Conservation (phyloP, 805 yeast species). For the Metschnikowia gruessii region DNA sequence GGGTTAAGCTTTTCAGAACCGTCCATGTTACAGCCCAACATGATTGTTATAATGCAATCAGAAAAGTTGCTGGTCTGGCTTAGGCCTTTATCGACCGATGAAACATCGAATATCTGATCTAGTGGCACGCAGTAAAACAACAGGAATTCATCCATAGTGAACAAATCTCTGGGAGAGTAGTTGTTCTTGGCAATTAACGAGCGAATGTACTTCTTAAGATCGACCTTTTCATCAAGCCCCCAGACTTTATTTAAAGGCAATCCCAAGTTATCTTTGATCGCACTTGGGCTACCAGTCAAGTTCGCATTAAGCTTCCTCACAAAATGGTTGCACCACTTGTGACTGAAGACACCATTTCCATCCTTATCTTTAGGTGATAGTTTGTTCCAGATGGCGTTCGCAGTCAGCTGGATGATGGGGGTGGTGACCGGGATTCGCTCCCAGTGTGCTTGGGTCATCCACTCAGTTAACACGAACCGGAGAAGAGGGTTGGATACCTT, state of each 20-base stretch:
- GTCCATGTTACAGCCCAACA: conserved; percentile 61
- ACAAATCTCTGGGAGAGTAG: conserved; percentile 51
- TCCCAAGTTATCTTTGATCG: conserved; percentile 33
- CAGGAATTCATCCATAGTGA: conserved; percentile 60
- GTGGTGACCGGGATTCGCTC: conserved; percentile 62
- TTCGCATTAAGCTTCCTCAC: conserved; percentile 49
- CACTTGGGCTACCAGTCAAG: conserved; percentile 45
- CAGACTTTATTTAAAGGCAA: conserved; percentile 49
- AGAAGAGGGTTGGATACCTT: conserved; percentile 54
- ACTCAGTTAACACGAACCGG: conserved; percentile 60
- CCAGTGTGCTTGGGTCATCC: conserved; percentile 69
- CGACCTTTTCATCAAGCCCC: conserved; percentile 56
- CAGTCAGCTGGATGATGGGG: conserved; percentile 61
- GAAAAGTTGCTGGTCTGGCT: conserved; percentile 36
- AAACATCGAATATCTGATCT: conserved; percentile 52
- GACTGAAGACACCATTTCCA: conserved; percentile 63
- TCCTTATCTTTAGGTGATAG: conserved; percentile 53
- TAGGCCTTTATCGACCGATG: conserved; percentile 42
- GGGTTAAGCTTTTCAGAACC: conserved; percentile 64
- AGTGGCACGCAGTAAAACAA: conserved; percentile 58
- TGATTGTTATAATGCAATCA: conserved; percentile 48
- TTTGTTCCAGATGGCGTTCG: conserved; percentile 60
- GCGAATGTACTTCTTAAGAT: conserved; percentile 44
- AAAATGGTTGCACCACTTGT: conserved; percentile 58
- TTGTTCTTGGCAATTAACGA: conserved; percentile 27